phyloP scores from a whole-genome alignment of 306 rosid genomes.

The Cucurbita pepo region DNA sequence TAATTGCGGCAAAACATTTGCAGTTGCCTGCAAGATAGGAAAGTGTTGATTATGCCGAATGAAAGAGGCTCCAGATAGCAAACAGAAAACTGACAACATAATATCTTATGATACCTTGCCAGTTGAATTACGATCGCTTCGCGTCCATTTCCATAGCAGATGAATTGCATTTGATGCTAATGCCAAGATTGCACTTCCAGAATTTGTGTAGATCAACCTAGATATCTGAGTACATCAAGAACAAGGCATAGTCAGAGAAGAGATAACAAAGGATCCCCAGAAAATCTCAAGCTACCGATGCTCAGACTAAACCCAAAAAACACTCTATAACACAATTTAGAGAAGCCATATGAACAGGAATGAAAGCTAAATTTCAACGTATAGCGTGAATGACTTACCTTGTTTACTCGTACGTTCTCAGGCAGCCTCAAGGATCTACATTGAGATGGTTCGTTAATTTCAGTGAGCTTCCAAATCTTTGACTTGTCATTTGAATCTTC shows the following conservation, averaged over 20 bases:
- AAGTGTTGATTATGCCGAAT: constrained; percentile 4
- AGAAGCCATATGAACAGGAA: neutral
- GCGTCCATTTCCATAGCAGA: constrained; percentile 89
- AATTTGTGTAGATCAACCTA: constrained; percentile 83
- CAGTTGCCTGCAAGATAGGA: constrained; percentile 56
- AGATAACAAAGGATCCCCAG: neutral
- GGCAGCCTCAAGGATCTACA: constrained; percentile 87
- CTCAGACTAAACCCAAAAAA: neutral
- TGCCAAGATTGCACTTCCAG: constrained; percentile 83
- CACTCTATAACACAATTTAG: neutral
- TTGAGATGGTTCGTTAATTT: constrained; percentile 71
- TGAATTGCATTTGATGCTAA: constrained; percentile 90
- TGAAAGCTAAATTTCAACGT: neutral
- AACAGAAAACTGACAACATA: constrained; percentile 8
- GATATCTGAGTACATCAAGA: constrained; percentile 52
- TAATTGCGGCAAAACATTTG: constrained; percentile 61
- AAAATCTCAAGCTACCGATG: neutral
- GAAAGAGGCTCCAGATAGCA: neutral
- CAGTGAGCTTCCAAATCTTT: constrained; percentile 95
- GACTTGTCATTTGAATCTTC: constrained; percentile 96
- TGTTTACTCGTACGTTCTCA: constrained; percentile 61
- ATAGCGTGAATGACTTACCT: constrained; percentile 19
- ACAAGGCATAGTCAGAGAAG: neutral
- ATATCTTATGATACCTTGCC: constrained; percentile 36
- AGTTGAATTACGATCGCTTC: constrained; percentile 63